Evolutionary conservation across 2,329 filamentous ascomycete species (phyloP), one percentile per base, ranked within the genome.

Genomic region (Domatiomyces catenatus): DNA sequence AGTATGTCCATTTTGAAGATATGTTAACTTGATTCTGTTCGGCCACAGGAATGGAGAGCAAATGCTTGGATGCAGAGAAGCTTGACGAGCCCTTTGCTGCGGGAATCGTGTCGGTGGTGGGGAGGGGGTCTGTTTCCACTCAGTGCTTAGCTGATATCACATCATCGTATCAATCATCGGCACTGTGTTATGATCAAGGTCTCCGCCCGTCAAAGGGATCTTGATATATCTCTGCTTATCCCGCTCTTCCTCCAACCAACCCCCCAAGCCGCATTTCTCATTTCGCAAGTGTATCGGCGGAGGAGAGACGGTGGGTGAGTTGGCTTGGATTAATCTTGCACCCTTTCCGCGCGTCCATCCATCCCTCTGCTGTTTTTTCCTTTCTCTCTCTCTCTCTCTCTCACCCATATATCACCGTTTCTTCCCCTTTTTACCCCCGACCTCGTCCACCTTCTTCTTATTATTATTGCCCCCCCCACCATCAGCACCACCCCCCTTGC

Each of bases 401-500:
- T 19, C 10, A 45, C 42, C 20, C 18, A 2, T 10, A 8, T 20
- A 12, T 56, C 53, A 57, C 22, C 49, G 42, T 45, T 57, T 57
- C 48, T 53, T 58, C 39, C 44, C 52, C 5, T 48, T 49, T 24
- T 50, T 52, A n/a, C n/a, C n/a, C n/a, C n/a, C n/a, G n/a, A n/a
- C n/a, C 49, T 53, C 53, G 8, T 50, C 50, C 17, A 28, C 46
- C 17, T 24, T 49, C n/a, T 44, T 48, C 8, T 48, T 49, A 10
- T 32, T 46, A 39, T 43, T 26, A 28, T 50, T 46, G n/a, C n/a
- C n/a, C n/a, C n/a, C n/a, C n/a, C n/a, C n/a, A 20, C 32, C 49
- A 28, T 64, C 63, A 39, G 58, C 62, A 56, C 65, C 64, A 42
- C 60, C 62, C 50, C 56, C 60, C 59, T 69, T 69, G 10, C 22